phyloP scores from a whole-genome alignment of 2,329 filamentous ascomycete species.

The Fusarium sp. region DNA sequence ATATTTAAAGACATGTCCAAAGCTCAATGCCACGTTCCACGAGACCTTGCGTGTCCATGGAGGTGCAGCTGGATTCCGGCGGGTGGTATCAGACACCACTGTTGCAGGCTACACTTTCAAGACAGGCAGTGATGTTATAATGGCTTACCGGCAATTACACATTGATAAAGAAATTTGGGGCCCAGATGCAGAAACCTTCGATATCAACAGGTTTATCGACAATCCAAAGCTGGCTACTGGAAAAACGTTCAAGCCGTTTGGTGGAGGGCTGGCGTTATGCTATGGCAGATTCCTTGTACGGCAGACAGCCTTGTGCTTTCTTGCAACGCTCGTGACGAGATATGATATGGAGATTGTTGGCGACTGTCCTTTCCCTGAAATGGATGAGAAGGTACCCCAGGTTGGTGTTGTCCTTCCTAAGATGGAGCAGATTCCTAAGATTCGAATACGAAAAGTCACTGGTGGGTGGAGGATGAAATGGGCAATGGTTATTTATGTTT shows the following conservation, averaged over 20 bases:
- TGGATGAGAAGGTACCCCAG: neutral
- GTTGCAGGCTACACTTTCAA: neutral
- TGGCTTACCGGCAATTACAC: neutral
- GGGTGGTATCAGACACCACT: neutral
- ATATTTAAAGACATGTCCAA: neutral
- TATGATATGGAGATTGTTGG: neutral
- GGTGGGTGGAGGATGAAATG: neutral
- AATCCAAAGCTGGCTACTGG: neutral
- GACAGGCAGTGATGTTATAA: neutral
- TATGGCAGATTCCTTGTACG: neutral
- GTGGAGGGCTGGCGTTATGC: neutral
- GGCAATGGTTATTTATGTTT: neutral
- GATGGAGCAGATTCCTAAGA: neutral
- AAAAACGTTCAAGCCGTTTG: neutral
- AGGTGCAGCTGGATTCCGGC: neutral
- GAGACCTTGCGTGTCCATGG: neutral
- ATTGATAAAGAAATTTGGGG: neutral
- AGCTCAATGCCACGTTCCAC: neutral
- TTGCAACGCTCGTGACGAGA: constrained; percentile 1
- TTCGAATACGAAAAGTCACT: neutral
- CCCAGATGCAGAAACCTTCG: neutral
- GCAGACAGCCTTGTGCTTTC: neutral
- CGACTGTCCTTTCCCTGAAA: neutral
- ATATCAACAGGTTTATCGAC: neutral
- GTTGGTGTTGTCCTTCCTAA: neutral